A percentile compares a stretch with the other conserved stretches of the same genome.
phyloP scores from a whole-genome alignment of 176 grass and related monocot genomes.

The Eragrostis nindensis region DNA sequence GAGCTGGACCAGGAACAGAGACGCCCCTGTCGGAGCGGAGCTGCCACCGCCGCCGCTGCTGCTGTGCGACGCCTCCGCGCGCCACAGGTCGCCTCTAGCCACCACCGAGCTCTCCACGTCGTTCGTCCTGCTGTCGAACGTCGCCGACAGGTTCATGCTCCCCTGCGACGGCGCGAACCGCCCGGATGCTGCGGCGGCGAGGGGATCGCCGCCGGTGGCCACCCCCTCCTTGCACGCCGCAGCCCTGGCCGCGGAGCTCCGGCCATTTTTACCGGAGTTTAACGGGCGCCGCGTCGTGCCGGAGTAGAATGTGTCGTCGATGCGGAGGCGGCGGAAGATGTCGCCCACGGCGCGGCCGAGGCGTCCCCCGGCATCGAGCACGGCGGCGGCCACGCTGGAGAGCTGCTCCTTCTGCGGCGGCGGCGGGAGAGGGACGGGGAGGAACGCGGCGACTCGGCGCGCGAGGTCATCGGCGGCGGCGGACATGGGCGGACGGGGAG shows the following conservation, averaged over 20 bases:
- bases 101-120: conserved; percentile 71
- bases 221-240: not conserved
- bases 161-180: conserved; percentile 55
- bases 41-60: not conserved
- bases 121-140: conserved; percentile 61
- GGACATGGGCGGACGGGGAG: conserved; percentile 15
- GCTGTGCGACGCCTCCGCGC: conserved; percentile 61
- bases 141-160: conserved; percentile 55
- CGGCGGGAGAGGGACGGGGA: conserved; percentile 17
- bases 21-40: conserved; percentile 7
- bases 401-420: conserved; percentile 49
- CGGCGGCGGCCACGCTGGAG: conserved; percentile 47
- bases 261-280: not conserved
- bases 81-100: conserved; percentile 64
- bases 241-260: not conserved
- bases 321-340: conserved; percentile 53
- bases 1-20: conserved; percentile 67
- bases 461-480: conserved; percentile 25
- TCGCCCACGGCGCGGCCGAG: conserved; percentile 52
- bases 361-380: conserved; percentile 55
- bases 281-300: not conserved
- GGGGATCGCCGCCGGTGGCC: not conserved
- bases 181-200: not conserved
- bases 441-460: conserved; percentile 35
- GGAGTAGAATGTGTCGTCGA: conserved; percentile 41